Evolutionary conservation across 805 yeast genomes (phyloP).

Genomic region (Wickerhamiella australiensis): DNA sequence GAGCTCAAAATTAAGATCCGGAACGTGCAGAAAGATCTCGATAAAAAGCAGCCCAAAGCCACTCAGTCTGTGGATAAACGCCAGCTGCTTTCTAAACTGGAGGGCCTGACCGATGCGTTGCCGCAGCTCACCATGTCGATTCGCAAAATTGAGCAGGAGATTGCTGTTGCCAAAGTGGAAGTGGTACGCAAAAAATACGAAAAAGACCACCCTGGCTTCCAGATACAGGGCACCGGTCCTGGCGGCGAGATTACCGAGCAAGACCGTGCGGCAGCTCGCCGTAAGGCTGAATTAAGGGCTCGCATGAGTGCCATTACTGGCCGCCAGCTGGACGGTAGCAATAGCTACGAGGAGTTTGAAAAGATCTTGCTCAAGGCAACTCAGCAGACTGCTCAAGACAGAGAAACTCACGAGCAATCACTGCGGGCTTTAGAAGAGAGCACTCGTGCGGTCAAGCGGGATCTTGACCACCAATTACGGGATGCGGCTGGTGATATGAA

Average conservation of each 20-base stretch:
- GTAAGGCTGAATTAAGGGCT: conserved; percentile 65
- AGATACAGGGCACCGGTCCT: conserved; percentile 73
- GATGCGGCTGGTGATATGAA: conserved; percentile 27
- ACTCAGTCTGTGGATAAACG: conserved; percentile 33
- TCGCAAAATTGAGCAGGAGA: conserved; percentile 50
- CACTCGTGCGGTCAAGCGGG: conserved; percentile 49
- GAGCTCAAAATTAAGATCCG: conserved; percentile 49
- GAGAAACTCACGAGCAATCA: conserved; percentile 44
- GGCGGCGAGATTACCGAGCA: conserved; percentile 75
- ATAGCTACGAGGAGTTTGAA: conserved; percentile 43
- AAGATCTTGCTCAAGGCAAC: conserved; percentile 41
- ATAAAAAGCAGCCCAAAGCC: conserved; percentile 16
- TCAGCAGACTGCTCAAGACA: conserved; percentile 40
- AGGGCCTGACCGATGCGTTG: conserved; percentile 53
- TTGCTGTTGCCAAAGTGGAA: conserved; percentile 54
- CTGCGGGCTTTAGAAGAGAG: conserved; percentile 62
- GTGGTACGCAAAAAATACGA: conserved; percentile 43
- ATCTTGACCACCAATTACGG: conserved; percentile 35
- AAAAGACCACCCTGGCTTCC: conserved; percentile 54
- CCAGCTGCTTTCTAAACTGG: conserved; percentile 45
- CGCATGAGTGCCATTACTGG: conserved; percentile 93
- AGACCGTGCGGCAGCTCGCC: conserved; percentile 68
- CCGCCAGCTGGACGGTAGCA: conserved; percentile 38
- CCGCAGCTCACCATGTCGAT: conserved; percentile 60
- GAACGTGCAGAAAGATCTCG: conserved; percentile 32